Percentiles rank a stretch among this genome's conserved stretches.
Evolutionary conservation across 495 filamentous ascomycete genomes (phyloP).

Genomic region (Cercophora scortea): DNA sequence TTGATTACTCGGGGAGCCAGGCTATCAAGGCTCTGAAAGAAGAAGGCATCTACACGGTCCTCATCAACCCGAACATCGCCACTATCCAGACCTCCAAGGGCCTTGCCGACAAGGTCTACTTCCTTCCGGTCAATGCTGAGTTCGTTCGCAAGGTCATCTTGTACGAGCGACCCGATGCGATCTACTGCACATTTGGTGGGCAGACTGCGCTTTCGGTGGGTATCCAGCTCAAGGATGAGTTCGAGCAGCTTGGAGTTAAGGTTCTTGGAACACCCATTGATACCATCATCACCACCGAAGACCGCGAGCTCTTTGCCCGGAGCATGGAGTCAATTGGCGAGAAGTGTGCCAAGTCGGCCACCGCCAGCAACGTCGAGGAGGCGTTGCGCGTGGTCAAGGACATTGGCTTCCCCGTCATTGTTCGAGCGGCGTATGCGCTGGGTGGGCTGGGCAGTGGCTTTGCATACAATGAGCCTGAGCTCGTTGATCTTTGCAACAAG

Average conservation of each 20-base stretch:
- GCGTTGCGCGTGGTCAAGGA: conserved; percentile 73
- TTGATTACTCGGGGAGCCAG: conserved; percentile 94
- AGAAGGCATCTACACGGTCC: conserved; percentile 84
- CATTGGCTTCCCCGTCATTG: conserved; percentile 94
- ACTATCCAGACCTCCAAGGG: conserved; percentile 98
- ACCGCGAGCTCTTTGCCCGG: conserved; percentile 91
- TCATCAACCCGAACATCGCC: conserved; percentile 98
- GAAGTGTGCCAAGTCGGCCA: conserved; percentile 95
- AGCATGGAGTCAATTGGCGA: conserved; percentile 98
- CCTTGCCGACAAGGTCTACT: conserved; percentile 95
- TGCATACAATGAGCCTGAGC: conserved; percentile 79
- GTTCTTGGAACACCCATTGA: conserved; percentile 95
- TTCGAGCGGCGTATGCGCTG: conserved; percentile 91
- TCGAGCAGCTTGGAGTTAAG: conserved; percentile 79
- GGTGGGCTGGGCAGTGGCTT: conserved; percentile 95
- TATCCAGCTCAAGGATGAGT: conserved; percentile 94
- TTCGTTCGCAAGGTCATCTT: conserved; percentile 96
- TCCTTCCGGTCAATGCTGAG: conserved; percentile 92
- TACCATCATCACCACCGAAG: conserved; percentile 96
- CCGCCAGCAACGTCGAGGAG: conserved; percentile 79
- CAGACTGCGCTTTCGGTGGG: conserved; percentile 93
- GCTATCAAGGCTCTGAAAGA: conserved; percentile 96
- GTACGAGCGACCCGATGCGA: conserved; percentile 86
- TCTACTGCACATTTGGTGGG: conserved; percentile 92
- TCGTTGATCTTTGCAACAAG: conserved; percentile 87